Evolutionary conservation across 2,329 filamentous ascomycete genomes (phyloP).

Genomic region (Kalaharituber pfeilii): DNA sequence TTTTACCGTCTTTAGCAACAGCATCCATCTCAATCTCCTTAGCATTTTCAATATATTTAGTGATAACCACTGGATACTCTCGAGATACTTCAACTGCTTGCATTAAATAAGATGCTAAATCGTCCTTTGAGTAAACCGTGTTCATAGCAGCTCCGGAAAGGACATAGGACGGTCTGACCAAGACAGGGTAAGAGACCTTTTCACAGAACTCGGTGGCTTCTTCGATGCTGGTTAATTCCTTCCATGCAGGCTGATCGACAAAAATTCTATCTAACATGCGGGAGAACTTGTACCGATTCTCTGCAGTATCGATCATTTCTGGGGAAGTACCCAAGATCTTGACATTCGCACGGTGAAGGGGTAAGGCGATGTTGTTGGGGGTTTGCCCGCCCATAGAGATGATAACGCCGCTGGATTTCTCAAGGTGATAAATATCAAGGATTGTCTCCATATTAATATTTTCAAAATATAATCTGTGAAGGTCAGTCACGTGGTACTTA

Average conservation of each 20-base stretch:
- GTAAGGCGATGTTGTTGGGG: constrained; percentile 91
- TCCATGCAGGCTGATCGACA: constrained; percentile 95
- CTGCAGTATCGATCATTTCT: constrained; percentile 95
- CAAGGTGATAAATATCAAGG: constrained; percentile 81
- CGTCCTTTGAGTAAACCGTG: constrained; percentile 91
- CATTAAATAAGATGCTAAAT: constrained; percentile 70
- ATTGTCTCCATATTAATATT: constrained; percentile 83
- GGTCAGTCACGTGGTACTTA: constrained; percentile 3
- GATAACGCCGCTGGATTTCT: constrained; percentile 66
- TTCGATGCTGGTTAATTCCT: constrained; percentile 86
- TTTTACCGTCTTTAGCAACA: constrained; percentile 72
- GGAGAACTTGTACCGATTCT: constrained; percentile 97
- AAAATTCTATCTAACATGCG: constrained; percentile 90
- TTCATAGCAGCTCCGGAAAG: constrained; percentile 98
- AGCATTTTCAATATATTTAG: constrained; percentile 97
- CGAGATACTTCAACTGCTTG: constrained; percentile 87
- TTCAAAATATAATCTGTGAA: constrained; percentile 67
- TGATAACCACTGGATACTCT: constrained; percentile 94
- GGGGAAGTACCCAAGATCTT: constrained; percentile 90
- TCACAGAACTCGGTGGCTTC: constrained; percentile 78
- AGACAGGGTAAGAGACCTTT: constrained; percentile 76
- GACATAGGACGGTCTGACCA: constrained; percentile 92
- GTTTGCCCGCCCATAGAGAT: constrained; percentile 96
- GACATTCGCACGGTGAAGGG: constrained; percentile 72
- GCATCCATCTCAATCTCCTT: constrained; percentile 99